phyloP scores from a whole-genome alignment of 331 rosid species.

The Acacia concinna region DNA sequence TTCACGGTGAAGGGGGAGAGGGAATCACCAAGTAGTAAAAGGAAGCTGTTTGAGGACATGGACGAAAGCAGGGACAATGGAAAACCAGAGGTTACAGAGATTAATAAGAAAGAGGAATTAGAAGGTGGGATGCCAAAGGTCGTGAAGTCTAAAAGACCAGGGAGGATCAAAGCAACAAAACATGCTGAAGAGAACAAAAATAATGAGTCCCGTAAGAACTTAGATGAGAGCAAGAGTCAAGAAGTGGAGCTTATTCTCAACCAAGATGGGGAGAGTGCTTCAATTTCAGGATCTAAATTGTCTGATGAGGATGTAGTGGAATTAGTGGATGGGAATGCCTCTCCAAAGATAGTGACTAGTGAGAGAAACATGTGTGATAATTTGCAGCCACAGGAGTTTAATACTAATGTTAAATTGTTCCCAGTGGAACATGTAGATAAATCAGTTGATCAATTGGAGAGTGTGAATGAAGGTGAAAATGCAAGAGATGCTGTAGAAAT shows the following conservation, averaged over 20 bases:
- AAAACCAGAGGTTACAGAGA: slow-evolving; percentile 32
- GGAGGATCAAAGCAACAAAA: slow-evolving; percentile 58
- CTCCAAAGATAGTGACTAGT: slow-evolving; percentile 28
- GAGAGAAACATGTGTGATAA: slow-evolving; percentile 33
- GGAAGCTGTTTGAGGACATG: slow-evolving; percentile 52
- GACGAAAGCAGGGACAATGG: slow-evolving; percentile 4
- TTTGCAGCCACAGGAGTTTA: slow-evolving; percentile 47
- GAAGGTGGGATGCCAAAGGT: slow-evolving; percentile 49
- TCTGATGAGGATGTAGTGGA: slow-evolving; percentile 29
- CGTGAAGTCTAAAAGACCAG: slow-evolving; percentile 58
- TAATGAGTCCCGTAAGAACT: neutral
- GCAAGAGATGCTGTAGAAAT: slow-evolving; percentile 39
- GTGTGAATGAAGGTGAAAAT: slow-evolving; percentile 43
- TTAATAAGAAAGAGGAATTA: slow-evolving; percentile 43
- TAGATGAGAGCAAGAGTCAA: slow-evolving; percentile 14
- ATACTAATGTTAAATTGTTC: slow-evolving; percentile 35
- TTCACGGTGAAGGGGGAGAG: slow-evolving; percentile 44
- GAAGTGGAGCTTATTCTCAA: neutral
- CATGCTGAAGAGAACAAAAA: slow-evolving; percentile 33
- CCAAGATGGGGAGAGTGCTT: slow-evolving; percentile 30
- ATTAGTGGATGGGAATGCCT: slow-evolving; percentile 30
- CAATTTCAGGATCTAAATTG: slow-evolving; percentile 9
- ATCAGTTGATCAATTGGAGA: slow-evolving; percentile 45
- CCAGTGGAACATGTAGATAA: slow-evolving; percentile 37
- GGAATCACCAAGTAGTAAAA: slow-evolving; percentile 45